Base-by-base conservation (phyloP, 2,329 filamentous ascomycete species). In the Boeremia lycopersici region DNA sequence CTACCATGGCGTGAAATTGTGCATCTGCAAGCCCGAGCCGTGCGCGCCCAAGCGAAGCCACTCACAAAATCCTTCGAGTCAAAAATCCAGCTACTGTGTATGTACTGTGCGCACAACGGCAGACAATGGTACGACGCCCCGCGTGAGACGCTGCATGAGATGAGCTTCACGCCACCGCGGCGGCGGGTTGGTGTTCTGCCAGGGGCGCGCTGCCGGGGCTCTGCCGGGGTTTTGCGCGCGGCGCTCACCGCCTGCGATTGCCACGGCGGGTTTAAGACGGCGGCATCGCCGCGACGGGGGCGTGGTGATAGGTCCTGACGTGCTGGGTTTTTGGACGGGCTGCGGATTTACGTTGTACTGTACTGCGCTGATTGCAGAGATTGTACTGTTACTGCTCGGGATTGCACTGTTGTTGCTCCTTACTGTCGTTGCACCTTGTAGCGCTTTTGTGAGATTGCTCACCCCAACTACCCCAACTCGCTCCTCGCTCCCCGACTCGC, bases 121-220 rank as follows among this genome's bases (percentile, higher is more conserved):
- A 52, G 54, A 59, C 31, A 23, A 48, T 64, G 57, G 62, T 62
- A 54, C 65, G 63, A 66, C 47, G 26, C 17, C 23, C n/a, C n/a
- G n/a, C n/a, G n/a, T n/a, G n/a, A n/a, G 48, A 28, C 17, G 19
- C 49, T 30, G 36, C 45, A 53, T 71, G 61, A 63, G 57, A 64
- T 65, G 68, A 73, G 57, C 19, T 68, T 72, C 68, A 69, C 70
- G 69, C 68, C 69, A 68, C 56, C 56, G 34, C 36, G 39, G 35
- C 30, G 43, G 43, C 19, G 39, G 33, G 28, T n/a, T 12, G 31
- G n/a, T 6, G n/a, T 47, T 41, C 40, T 50, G 48, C 48, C 48
- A 51, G 48, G 48, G 48, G 23, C 43, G 19, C 19, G 34, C 7
- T 9, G 34, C 15, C 34, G 33, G 9, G 17, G 9, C 17, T 36